Percentiles rank a stretch among this genome's conserved stretches.
These are phyloP conservation scores for Moesziomyces antarcticus DNA, from an alignment of 1,284 basidiomycete genomes.

Conservation along the genomic window DNA sequence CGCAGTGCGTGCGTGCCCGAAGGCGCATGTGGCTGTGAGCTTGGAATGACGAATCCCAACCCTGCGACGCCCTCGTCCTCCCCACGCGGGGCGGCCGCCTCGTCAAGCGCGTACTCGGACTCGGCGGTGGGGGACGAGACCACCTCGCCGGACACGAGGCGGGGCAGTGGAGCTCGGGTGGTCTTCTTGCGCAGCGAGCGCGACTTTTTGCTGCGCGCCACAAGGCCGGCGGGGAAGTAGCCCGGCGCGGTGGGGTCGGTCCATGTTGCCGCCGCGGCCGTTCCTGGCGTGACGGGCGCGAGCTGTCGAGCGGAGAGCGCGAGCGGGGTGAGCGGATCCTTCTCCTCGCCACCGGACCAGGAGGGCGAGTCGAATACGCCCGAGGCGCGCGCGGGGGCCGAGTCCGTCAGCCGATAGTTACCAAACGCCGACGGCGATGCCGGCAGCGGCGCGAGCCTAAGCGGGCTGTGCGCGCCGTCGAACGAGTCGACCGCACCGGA, in stretches of 20 bases:
- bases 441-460: constrained; percentile 28
- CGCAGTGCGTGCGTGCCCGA: constrained; percentile 11
- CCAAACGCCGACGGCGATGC: constrained; percentile 32
- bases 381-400: neutral
- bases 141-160: constrained; percentile 30
- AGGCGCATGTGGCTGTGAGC: neutral
- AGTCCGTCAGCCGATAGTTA: constrained; percentile 26
- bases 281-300: constrained; percentile 31
- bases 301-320: constrained; percentile 1
- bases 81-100: neutral
- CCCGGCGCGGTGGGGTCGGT: constrained; percentile 39
- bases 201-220: constrained; percentile 3
- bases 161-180: constrained; percentile 13
- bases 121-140: constrained; percentile 16
- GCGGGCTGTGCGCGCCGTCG: constrained; percentile 14
- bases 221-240: constrained; percentile 40
- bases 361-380: constrained; percentile 5
- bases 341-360: constrained; percentile 26
- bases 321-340: constrained; percentile 22
- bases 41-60: neutral
- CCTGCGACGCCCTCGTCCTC: neutral
- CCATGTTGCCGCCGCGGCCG: constrained; percentile 51
- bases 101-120: neutral
- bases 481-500: constrained; percentile 15
- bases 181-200: constrained; percentile 25